Evolutionary conservation across 495 filamentous ascomycete genomes (phyloP).

Genomic region (Cercophora scortea): DNA sequence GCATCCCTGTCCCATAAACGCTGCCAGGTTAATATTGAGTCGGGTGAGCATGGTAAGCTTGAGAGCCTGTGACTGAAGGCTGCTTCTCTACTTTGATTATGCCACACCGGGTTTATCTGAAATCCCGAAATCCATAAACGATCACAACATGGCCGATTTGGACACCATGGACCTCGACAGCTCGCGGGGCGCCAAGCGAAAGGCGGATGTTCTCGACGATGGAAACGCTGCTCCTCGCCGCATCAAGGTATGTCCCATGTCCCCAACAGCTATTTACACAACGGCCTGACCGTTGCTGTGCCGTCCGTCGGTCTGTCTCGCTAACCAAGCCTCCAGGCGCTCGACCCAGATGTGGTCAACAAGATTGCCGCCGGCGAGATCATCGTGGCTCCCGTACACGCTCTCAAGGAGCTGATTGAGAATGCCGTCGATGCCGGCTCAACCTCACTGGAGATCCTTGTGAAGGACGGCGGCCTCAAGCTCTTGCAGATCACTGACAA

Average conservation of each 20-base stretch:
- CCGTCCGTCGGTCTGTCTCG: neutral
- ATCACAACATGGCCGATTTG: neutral
- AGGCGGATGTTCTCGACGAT: conserved; percentile 41
- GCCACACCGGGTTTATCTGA: no score
- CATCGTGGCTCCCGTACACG: conserved; percentile 94
- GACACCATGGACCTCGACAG: conserved; percentile 23
- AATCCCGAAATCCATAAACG: no score
- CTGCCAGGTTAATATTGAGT: no score
- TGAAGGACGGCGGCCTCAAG: conserved; percentile 96
- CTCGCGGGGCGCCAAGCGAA: conserved; percentile 56
- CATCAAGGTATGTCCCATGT: conserved; percentile 45
- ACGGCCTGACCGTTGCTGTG: neutral
- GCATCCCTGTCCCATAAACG: no score
- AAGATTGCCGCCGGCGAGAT: conserved; percentile 99
- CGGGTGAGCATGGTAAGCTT: no score
- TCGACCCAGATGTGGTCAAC: conserved; percentile 94
- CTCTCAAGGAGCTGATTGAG: conserved; percentile 94
- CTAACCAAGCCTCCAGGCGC: conserved; percentile 46
- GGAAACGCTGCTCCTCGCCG: conserved; percentile 45
- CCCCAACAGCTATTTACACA: neutral
- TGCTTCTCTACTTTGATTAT: no score
- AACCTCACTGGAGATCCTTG: conserved; percentile 80
- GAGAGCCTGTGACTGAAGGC: no score
- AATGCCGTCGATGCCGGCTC: conserved; percentile 97
- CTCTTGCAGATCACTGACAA: conserved; percentile 97